phyloP scores from a whole-genome alignment of 805 yeast genomes.

The Candida anglica region DNA sequence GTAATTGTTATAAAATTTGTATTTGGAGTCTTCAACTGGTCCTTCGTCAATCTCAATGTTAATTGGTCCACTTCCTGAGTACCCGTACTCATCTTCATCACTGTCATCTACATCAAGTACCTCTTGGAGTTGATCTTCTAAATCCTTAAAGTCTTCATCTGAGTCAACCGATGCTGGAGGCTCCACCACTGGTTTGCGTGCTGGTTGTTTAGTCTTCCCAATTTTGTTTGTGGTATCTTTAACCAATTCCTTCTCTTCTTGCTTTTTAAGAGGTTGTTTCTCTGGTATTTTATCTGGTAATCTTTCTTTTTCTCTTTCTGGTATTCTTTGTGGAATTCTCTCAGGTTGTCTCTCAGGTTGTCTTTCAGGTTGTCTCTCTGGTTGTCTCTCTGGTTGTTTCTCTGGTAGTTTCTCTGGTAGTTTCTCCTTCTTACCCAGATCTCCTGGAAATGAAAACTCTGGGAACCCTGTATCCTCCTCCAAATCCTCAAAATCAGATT shows the following conservation, averaged over 20 bases:
- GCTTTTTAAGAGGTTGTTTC: no score
- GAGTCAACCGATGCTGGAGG: slow-evolving; percentile 11
- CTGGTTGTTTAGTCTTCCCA: no score
- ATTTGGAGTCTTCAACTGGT: background rate
- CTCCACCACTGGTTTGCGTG: no score
- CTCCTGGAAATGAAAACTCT: slow-evolving; percentile 5
- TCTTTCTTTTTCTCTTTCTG: no score
- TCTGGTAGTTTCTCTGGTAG: background rate
- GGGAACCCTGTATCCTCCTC: slow-evolving; percentile 15
- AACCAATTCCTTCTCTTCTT: no score
- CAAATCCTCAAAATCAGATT: slow-evolving; percentile 36
- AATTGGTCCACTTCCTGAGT: slow-evolving; percentile 16
- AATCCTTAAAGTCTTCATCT: slow-evolving; percentile 40
- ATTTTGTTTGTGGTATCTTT: no score
- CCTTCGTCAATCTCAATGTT: slow-evolving; percentile 23
- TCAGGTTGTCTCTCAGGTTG: no score
- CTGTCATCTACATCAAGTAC: slow-evolving; percentile 25
- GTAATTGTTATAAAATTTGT: slow-evolving; percentile 2
- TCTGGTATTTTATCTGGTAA: no score
- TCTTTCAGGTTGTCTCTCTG: no score
- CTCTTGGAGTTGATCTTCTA: slow-evolving; percentile 40
- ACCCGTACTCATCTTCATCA: slow-evolving; percentile 23
- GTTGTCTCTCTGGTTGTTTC: background rate
- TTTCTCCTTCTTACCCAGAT: background rate
- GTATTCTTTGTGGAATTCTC: no score